Conservation (phyloP, 129 eudicot genomes). For the Dittrichia graveolens region DNA sequence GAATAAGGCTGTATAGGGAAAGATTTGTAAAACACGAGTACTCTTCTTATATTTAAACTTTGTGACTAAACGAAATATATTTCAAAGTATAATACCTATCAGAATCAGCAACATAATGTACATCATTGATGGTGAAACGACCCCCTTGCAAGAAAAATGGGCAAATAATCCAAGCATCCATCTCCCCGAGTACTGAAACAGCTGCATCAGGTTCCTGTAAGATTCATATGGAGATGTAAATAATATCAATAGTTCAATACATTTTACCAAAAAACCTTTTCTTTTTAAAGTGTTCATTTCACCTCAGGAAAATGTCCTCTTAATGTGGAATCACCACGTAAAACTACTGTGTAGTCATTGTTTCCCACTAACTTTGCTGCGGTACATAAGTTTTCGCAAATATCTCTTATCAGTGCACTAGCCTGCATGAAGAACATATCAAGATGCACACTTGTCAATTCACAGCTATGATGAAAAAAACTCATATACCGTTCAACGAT, state of each 20-base stretch:
- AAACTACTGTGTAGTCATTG: constrained; percentile 82
- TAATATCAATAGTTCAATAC: constrained; percentile 5
- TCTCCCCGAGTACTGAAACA: constrained; percentile 89
- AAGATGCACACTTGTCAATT: not conserved
- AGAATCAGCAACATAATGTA: constrained; percentile 94
- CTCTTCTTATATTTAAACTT: constrained; percentile 16
- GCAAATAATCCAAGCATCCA: constrained; percentile 98
- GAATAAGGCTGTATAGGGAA: constrained; percentile 70
- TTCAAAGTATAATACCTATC: constrained; percentile 53
- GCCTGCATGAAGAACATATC: constrained; percentile 59
- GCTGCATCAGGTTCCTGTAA: constrained; percentile 94
- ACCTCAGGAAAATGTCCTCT: constrained; percentile 99
- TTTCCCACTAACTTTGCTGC: constrained; percentile 69
- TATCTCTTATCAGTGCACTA: constrained; percentile 63
- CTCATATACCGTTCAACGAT: not conserved
- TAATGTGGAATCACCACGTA: constrained; percentile 98
- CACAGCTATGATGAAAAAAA: not conserved
- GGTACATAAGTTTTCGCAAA: constrained; percentile 64
- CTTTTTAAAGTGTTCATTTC: constrained; percentile 26
- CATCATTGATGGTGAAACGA: constrained; percentile 82
- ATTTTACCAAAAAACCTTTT: constrained; percentile 16
- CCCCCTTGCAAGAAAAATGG: constrained; percentile 99
- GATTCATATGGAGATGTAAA: constrained; percentile 21
- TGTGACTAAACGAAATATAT: constrained; percentile 2
- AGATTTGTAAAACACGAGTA: constrained; percentile 18